phyloP scores from a whole-genome alignment of 208 protist species.

The Borovskyia barvae region DNA sequence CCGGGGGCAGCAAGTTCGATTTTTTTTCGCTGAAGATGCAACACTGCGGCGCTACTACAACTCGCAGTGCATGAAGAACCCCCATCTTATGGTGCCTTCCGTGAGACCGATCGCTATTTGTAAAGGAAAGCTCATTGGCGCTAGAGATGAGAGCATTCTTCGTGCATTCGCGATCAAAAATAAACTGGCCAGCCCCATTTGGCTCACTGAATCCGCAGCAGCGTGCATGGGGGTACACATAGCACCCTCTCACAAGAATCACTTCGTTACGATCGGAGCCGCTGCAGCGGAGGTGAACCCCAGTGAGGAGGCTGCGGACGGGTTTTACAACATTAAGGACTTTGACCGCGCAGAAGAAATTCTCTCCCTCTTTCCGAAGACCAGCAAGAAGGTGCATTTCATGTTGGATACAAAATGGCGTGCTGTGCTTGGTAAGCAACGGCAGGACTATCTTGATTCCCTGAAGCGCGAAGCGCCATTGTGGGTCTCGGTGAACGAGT shows the following conservation, averaged over 20 bases:
- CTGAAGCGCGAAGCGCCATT: slow-evolving; percentile 61
- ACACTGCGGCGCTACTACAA: slow-evolving; percentile 88
- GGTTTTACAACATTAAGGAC: slow-evolving; percentile 89
- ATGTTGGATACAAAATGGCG: slow-evolving; percentile 89
- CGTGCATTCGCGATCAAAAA: slow-evolving; percentile 74
- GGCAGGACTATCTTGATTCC: slow-evolving; percentile 67
- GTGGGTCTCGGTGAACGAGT: slow-evolving; percentile 90
- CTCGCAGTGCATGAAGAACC: slow-evolving; percentile 65
- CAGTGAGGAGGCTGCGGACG: slow-evolving; percentile 48
- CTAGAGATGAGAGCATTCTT: slow-evolving; percentile 74
- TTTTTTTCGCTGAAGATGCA: slow-evolving; percentile 84
- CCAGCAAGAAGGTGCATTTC: slow-evolving; percentile 80
- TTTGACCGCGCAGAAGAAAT: slow-evolving; percentile 68
- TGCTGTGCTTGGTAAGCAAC: slow-evolving; percentile 79
- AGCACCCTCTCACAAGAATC: slow-evolving; percentile 39
- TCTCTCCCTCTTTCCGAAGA: slow-evolving; percentile 80
- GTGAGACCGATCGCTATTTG: slow-evolving; percentile 79
- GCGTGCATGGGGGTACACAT: slow-evolving; percentile 68
- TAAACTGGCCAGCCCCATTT: slow-evolving; percentile 87
- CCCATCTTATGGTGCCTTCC: slow-evolving; percentile 73
- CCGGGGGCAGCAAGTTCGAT: slow-evolving; percentile 6
- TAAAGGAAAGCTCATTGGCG: slow-evolving; percentile 74
- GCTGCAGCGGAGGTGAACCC: slow-evolving; percentile 43
- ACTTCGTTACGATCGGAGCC: slow-evolving; percentile 72
- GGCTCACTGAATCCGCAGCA: slow-evolving; percentile 63